Evolutionary conservation across 805 yeast species (phyloP), one percentile per base, ranked within the genome.

Genomic region (Myxozyma nipponensis): DNA sequence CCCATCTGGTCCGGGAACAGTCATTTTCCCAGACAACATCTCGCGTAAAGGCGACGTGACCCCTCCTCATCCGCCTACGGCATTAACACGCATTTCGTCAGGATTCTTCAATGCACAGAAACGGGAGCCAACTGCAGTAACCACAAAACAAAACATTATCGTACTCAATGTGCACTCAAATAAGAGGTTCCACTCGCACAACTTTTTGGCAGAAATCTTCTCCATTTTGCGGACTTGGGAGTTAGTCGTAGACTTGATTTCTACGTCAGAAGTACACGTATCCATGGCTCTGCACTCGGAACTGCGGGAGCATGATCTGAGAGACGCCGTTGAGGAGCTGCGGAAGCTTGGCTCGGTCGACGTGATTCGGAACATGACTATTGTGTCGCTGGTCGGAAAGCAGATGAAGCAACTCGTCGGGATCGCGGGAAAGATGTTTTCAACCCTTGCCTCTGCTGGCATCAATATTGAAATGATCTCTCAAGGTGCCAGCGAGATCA

Each of bases 401-500:
- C 95, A 91, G 67, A 91, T 93, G 98, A 89, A 89, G 65, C 96
- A 90, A 66, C 79, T 84, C 66, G 86, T 93, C 54, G 98, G 98
- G 65, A 90, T 88, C 66, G 98, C 98, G 0, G 96, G 97, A 42
- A 83, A 88, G 59, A 91, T 91, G 96, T 93, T 93, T 73, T 82
- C 89, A 61, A 87, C 95, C 1, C 74, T 93, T 60, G 97, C 98
- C 5, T 90, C 86, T 64, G 95, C 91, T 63, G 78, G 79, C 41
- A 84, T 93, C 65, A 93, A 93, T 70, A 88, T 93, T 61, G 98
- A 93, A 70, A 93, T 93, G 98, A 93, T 93, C 70, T 80, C 89
- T 50, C 98, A 93, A 76, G 98, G 98, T 62, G 96, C 98, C 18
- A 91, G 91, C 64, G 98, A 93, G 71, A 93, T 93, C 64, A 93